Evolutionary conservation across 2,329 filamentous ascomycete genomes (phyloP), one percentile per base, ranked within the genome.

Genomic region (Phyllachora maydis): DNA sequence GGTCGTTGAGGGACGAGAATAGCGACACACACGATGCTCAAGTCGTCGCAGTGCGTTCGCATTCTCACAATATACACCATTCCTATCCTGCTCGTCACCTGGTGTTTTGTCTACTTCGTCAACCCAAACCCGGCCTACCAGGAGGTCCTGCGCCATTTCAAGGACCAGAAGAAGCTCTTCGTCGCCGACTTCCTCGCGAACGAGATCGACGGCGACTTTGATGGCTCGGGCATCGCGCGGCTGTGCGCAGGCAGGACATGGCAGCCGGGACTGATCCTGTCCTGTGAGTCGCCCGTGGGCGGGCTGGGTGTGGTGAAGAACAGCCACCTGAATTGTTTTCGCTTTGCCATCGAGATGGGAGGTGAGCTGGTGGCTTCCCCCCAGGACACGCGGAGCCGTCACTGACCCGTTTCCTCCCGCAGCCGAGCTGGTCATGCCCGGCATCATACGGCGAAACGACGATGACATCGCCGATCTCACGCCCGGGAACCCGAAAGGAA

Each of bases 281-380:
- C 46, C 11, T 54, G 56, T 27, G 47, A 49, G 11, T 40, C 48
- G n/a, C 40, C 45, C 5, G 38, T 47, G 3, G 56, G 52, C 3
- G 52, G 50, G 4, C 33, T 59, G n/a, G 50, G 42, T 5, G 43
- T 48, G 24, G 46, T 56, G 11, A 47, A 52, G 28, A 54, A 54
- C 30, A 47, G 46, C n/a, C 38, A 52, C 17, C 35, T 58, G 24
- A 48, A 47, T 27, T 58, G 54, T 34, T 35, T 59, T 12, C 45
- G 52, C 20, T 46, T 52, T 24, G 52, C 50, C 9, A 55, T 58
- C 16, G 50, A 56, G 38, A 49, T 52, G 19, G 55, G 55, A 25
- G 54, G 54, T 44, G 30, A 33, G 34, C 46, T 14, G 9, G 14
- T 32, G 2, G 32, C 30, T 8, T 18, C 3, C 30, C 11, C 7